Percentiles rank a stretch among this genome's conserved stretches.
Evolutionary conservation across 2,329 filamentous ascomycete species (phyloP).

Genomic region (Alternaria rosae): DNA sequence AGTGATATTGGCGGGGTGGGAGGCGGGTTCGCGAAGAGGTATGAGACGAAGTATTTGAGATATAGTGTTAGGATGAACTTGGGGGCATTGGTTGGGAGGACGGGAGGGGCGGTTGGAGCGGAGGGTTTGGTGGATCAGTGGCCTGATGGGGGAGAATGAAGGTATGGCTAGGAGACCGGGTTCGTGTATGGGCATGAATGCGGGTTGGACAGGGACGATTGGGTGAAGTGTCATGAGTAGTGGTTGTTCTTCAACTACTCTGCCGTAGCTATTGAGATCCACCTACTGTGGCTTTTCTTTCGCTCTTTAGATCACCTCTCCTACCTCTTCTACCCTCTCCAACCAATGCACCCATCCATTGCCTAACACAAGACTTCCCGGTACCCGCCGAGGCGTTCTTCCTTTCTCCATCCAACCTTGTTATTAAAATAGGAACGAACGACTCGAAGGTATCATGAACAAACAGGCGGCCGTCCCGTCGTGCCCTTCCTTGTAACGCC

Average conservation of each 20-base stretch:
- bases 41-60: conserved; percentile 43
- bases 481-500: conserved; percentile 1
- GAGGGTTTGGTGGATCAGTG: conserved; percentile 35
- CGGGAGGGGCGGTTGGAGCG: conserved; percentile 21
- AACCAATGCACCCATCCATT: background rate
- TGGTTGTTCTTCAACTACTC: background rate
- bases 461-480: conserved; percentile 3
- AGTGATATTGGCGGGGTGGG: conserved; percentile 43
- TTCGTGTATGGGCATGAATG: background rate
- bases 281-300: background rate
- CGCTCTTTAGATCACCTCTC: background rate
- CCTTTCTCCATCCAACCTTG: background rate
- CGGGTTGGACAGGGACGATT: background rate
- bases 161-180: background rate
- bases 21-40: conserved; percentile 40
- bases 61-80: conserved; percentile 45
- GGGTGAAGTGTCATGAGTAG: background rate
- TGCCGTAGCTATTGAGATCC: background rate
- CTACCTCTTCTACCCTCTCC: background rate
- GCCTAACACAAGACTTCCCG: background rate
- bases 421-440: conserved; percentile 11
- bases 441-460: conserved; percentile 15
- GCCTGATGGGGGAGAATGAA: conserved; percentile 27
- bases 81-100: conserved; percentile 33
- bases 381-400: conserved; percentile 1